phyloP scores from a whole-genome alignment of 23 red algal species.

The Gracilaria domingensis region DNA sequence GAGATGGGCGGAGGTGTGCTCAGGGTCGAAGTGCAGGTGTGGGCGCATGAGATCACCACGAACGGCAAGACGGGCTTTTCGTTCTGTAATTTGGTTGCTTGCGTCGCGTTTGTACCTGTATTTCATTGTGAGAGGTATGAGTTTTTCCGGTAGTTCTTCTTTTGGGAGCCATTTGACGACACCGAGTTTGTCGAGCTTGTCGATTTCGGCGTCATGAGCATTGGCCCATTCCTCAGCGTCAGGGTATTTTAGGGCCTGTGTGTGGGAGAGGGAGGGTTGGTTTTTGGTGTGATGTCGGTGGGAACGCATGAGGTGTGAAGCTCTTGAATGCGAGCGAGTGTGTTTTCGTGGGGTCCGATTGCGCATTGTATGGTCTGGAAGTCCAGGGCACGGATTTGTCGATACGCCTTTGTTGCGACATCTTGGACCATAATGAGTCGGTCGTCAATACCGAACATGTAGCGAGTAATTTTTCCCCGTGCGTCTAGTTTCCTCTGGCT shows the following conservation, averaged over 20 bases:
- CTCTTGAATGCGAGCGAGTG: too few species aligned
- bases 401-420: neutral
- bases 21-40: slow-evolving; percentile 20
- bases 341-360: slow-evolving; percentile 6
- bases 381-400: neutral
- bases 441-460: neutral
- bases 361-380: slow-evolving; percentile 30
- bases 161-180: slow-evolving; percentile 29
- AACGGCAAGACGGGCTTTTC: slow-evolving; percentile 17
- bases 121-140: slow-evolving; percentile 20
- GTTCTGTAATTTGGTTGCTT: neutral
- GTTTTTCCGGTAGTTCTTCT: neutral
- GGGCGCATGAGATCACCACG: slow-evolving; percentile 34
- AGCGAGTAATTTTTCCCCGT: neutral
- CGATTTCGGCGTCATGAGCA: slow-evolving; percentile 20
- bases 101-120: slow-evolving; percentile 20
- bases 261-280: neutral
- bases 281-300: too few species aligned
- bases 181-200: neutral
- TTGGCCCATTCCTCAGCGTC: slow-evolving; percentile 8
- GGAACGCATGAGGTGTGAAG: neutral
- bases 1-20: slow-evolving; percentile 9
- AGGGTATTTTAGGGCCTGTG: slow-evolving; percentile 22
- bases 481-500: neutral
- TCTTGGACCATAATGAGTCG: neutral